phyloP scores from a whole-genome alignment of 306 rosid species.

The Coriaria nepalensis region DNA sequence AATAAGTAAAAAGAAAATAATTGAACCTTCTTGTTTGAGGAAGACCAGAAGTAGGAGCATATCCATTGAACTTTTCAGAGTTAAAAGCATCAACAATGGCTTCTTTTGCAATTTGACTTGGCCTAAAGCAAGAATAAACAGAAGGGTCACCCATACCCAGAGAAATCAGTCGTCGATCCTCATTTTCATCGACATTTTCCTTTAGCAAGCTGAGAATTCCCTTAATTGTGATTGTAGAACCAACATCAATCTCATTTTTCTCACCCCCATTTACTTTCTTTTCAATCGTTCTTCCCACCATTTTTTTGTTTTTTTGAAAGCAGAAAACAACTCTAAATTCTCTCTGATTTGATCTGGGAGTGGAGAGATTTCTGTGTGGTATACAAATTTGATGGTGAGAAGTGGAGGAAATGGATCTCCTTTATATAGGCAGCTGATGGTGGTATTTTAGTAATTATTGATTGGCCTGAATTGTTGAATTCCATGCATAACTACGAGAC shows the following conservation, averaged over 20 bases:
- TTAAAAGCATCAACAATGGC: conserved; percentile 47
- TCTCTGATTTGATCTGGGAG: too few species aligned
- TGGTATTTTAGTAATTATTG: too few species aligned
- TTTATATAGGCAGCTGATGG: too few species aligned
- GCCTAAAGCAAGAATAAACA: conserved; percentile 42
- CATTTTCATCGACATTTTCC: conserved; percentile 30
- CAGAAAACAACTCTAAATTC: too few species aligned
- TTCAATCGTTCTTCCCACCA: too few species aligned
- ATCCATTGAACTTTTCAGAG: conserved; percentile 64
- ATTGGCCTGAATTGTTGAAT: too few species aligned
- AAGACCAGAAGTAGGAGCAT: conserved; percentile 82
- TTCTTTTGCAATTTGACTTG: conserved; percentile 34
- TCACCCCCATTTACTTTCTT: background rate
- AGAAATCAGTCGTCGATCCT: conserved; percentile 34
- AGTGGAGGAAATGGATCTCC: too few species aligned
- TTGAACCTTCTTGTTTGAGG: conserved; percentile 54
- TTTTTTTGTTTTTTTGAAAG: too few species aligned
- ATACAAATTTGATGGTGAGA: too few species aligned
- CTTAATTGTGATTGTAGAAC: conserved; percentile 57
- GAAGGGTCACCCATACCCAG: conserved; percentile 93
- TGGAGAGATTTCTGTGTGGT: too few species aligned
- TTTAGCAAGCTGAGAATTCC: conserved; percentile 55
- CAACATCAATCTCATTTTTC: conserved; percentile 18
- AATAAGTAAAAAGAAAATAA: background rate
- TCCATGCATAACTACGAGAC: too few species aligned